Conservation (phyloP, 2,329 filamentous ascomycete genomes). For the Fusarium lyarnte region DNA sequence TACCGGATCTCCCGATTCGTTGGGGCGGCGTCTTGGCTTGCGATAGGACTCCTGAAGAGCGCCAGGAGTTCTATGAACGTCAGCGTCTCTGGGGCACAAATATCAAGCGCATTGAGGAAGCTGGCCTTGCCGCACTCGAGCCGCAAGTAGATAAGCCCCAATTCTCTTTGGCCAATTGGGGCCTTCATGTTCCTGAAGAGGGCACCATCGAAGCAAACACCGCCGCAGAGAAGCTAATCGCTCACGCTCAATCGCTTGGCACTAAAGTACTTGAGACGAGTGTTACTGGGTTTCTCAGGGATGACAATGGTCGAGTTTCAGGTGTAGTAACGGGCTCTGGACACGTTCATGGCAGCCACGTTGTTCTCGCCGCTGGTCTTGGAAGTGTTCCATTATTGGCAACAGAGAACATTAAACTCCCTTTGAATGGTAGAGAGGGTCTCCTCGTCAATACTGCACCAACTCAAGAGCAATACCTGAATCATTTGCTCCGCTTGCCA, state of each 20-base stretch:
- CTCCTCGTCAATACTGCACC: neutral
- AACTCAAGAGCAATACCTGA: neutral
- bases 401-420: neutral
- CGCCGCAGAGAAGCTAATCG: neutral
- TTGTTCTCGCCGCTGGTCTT: neutral
- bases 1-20: slow-evolving; percentile 5
- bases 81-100: neutral
- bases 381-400: neutral
- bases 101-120: neutral
- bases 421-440: neutral
- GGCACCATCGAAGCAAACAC: slow-evolving; percentile 18
- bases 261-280: rapidly evolving
- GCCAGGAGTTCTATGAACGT: neutral
- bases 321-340: neutral
- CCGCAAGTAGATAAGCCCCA: neutral
- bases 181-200: slow-evolving; percentile 9
- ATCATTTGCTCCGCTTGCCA: neutral
- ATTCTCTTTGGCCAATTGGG: slow-evolving; percentile 7
- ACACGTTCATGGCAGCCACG: neutral
- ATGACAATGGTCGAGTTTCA: neutral
- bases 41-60: neutral
- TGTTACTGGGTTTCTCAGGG: neutral
- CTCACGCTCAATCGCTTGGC: neutral
- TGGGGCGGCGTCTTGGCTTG: slow-evolving; percentile 19
- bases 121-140: neutral